Evolutionary conservation across 805 yeast species (phyloP).

Genomic region (Wickerhamiella allomyrinae): DNA sequence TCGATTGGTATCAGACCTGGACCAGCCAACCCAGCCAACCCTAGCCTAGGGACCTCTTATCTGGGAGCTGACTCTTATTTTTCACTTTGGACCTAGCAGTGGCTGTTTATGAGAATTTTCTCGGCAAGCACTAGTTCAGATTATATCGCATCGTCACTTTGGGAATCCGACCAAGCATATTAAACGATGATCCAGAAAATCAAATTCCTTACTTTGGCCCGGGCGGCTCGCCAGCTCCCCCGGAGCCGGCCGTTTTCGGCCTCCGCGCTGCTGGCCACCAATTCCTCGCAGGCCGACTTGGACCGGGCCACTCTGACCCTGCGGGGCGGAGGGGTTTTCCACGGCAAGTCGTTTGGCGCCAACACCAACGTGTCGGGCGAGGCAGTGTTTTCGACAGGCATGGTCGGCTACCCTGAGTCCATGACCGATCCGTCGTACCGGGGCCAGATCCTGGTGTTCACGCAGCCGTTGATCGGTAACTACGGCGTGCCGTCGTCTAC

Average conservation of each 20-base stretch:
- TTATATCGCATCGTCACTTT: slow-evolving; percentile 19
- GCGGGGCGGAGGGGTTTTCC: slow-evolving; percentile 84
- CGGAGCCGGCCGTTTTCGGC: neutral
- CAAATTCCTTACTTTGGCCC: neutral
- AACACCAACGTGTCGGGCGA: slow-evolving; percentile 87
- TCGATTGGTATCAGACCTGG: too few relatives aligned
- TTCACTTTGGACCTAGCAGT: neutral
- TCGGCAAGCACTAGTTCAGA: slow-evolving; percentile 12
- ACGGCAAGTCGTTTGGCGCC: slow-evolving; percentile 93
- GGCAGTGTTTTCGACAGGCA: slow-evolving; percentile 93
- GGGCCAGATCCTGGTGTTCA: slow-evolving; percentile 93
- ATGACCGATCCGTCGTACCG: slow-evolving; percentile 98
- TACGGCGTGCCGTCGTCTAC: slow-evolving; percentile 91
- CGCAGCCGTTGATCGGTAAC: slow-evolving; percentile 95
- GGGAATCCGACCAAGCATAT: slow-evolving; percentile 17
- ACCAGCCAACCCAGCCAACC: too few relatives aligned
- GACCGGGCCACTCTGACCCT: slow-evolving; percentile 80
- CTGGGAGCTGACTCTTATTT: neutral
- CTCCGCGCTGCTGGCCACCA: slow-evolving; percentile 11
- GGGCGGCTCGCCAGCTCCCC: neutral
- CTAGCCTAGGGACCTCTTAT: too few relatives aligned
- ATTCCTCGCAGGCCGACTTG: slow-evolving; percentile 25
- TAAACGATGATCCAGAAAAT: neutral
- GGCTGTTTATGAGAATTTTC: slow-evolving; percentile 18
- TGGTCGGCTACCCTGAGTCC: slow-evolving; percentile 97